These are phyloP conservation scores for Lindgomyces ingoldianus DNA, from an alignment of 495 filamentous ascomycete species.

Conservation along the genomic window DNA sequence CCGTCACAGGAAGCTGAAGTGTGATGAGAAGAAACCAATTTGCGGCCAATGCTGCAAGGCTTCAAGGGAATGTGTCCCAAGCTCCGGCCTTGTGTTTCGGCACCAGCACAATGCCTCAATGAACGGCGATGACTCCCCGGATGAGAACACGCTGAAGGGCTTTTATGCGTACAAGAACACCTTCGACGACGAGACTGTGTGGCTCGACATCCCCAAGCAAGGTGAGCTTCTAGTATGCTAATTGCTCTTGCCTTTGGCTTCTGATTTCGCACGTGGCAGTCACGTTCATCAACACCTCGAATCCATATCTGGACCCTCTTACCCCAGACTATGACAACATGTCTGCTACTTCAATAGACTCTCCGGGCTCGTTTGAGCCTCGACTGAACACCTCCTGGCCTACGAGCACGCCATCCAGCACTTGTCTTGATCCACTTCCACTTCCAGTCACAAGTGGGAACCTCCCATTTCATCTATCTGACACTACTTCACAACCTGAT, in stretches of 20 bases:
- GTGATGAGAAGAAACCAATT: slow-evolving; percentile 60
- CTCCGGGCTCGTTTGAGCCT: slow-evolving; percentile 16
- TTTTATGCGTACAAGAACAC: slow-evolving; percentile 73
- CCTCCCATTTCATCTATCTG: slow-evolving; percentile 1
- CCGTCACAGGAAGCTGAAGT: slow-evolving; percentile 65
- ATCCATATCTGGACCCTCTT: slow-evolving; percentile 59
- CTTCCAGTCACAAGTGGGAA: background rate
- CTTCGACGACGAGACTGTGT: slow-evolving; percentile 61
- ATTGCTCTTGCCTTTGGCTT: background rate
- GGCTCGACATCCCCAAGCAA: slow-evolving; percentile 65
- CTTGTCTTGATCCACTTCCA: slow-evolving; percentile 41
- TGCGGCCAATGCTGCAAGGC: slow-evolving; percentile 64
- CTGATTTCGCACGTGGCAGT: slow-evolving; percentile 44
- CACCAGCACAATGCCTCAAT: slow-evolving; percentile 75
- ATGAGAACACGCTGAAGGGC: slow-evolving; percentile 55
- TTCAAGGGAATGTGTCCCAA: slow-evolving; percentile 61
- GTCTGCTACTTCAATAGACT: slow-evolving; percentile 33
- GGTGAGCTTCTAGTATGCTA: slow-evolving; percentile 39
- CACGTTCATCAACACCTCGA: slow-evolving; percentile 64
- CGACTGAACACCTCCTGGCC: slow-evolving; percentile 24
- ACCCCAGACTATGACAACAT: slow-evolving; percentile 47
- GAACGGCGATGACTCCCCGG: slow-evolving; percentile 53
- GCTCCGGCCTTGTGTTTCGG: slow-evolving; percentile 65
- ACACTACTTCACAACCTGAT: background rate
- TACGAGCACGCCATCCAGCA: slow-evolving; percentile 47